Evolutionary conservation across 108 stramenopile genomes (phyloP), one percentile per base, ranked within the genome.

Genomic region (Nitzschia palea): DNA sequence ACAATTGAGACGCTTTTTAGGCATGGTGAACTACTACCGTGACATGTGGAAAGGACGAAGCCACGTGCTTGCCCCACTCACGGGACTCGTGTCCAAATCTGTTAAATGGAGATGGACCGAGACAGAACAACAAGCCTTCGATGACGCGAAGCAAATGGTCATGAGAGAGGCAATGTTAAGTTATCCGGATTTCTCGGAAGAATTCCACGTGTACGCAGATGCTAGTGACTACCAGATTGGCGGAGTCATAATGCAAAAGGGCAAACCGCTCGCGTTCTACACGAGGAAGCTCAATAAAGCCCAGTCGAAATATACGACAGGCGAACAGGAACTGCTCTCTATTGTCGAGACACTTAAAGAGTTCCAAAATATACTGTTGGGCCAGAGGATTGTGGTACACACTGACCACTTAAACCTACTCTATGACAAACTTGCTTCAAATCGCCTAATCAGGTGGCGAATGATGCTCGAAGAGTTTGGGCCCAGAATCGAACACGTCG

Each of bases 341-440:
- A 77, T 79, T 23, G 71, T 79, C n/a, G 84, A 85, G 71, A 67
- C 63, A 35, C 31, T 85, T 10, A 79, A 77, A 54, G 84, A 79
- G 65, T 77, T 68, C 67, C 50, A 65, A 50, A n/a, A n/a, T n/a
- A n/a, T n/a, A n/a, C n/a, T n/a, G n/a, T 47, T 0, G 75, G 78
- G 50, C 58, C 78, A 4, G 70, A 68, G 26, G 80, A n/a, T n/a
- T n/a, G n/a, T n/a, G n/a, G 40, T 78, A n/a, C 51, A 78, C 55
- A 74, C 78, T 2, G 67, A 79, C 55, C 78, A 82, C 54, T 33
- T 57, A n/a, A 82, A 78, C 31, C 71, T 72, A 4, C 45, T 52
- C 0, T 81, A 67, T 31, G 48, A 59, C 12, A 55, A 37, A 4
- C 45, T 74, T 2, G 65, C 61, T 9, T 59, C 77, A 18, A 70